phyloP scores from a whole-genome alignment of 2,329 filamentous ascomycete species.

The Bipolaris victoriae region DNA sequence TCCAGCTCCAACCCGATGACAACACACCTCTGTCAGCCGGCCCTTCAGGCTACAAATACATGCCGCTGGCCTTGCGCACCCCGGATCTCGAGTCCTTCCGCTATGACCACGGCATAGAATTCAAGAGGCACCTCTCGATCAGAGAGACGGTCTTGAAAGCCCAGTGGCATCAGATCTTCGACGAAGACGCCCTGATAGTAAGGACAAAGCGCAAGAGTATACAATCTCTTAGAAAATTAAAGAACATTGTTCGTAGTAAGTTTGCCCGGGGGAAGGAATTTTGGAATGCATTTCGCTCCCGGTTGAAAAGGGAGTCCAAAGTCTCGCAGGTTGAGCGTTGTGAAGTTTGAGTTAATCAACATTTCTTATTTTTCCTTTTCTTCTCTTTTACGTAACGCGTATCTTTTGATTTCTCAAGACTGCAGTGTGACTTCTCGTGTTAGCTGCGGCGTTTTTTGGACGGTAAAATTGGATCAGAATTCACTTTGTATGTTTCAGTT shows the following conservation, averaged over 20 bases:
- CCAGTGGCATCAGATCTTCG: neutral
- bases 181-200: slow-evolving; percentile 1
- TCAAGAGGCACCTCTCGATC: neutral
- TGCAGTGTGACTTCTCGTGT: no score
- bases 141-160: neutral
- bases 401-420: no score
- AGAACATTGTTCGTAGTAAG: neutral
- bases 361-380: no score
- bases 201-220: neutral
- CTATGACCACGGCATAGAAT: slow-evolving; percentile 6
- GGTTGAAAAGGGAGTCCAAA: no score
- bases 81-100: slow-evolving; percentile 7
- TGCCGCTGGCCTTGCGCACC: neutral
- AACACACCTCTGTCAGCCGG: slow-evolving; percentile 1
- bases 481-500: no score
- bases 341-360: no score
- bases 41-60: slow-evolving; percentile 12
- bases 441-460: no score
- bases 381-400: no score
- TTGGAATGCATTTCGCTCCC: no score
- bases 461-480: no score
- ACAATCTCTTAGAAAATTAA: neutral
- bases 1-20: neutral
- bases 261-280: no score
- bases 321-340: no score